Conservation (phyloP, 164 flowering plant species). For the Vitis amurensis region DNA sequence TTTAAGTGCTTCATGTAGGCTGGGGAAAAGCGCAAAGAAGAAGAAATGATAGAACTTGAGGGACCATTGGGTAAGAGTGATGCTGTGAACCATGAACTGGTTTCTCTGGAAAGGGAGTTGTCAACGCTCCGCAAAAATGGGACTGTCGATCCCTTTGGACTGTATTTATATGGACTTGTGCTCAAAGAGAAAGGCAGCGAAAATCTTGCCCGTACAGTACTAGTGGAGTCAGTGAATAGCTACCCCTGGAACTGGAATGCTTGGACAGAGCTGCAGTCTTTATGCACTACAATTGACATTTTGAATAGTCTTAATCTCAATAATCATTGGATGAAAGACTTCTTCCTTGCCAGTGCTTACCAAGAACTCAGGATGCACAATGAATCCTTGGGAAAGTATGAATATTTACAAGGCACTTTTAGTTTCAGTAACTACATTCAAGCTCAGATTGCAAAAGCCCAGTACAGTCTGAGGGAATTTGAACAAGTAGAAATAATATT, state of each 20-base stretch:
- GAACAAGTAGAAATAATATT: conserved; percentile 89
- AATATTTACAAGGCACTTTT: conserved; percentile 67
- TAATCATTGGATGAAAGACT: conserved; percentile 98
- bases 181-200: conserved; percentile 85
- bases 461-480: conserved; percentile 85
- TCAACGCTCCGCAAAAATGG: conserved; percentile 68
- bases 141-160: conserved; percentile 77
- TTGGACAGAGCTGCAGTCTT: conserved; percentile 87
- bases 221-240: conserved; percentile 87
- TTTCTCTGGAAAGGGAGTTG: conserved; percentile 76
- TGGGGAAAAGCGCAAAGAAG: conserved; percentile 97
- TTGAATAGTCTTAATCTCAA: conserved; percentile 71
- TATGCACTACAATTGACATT: conserved; percentile 71
- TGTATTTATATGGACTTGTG: conserved; percentile 85
- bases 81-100: conserved; percentile 70
- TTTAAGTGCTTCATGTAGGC: conserved; percentile 52
- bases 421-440: conserved; percentile 79
- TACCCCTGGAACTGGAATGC: conserved; percentile 99
- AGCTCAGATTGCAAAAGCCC: conserved; percentile 89
- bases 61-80: conserved; percentile 85
- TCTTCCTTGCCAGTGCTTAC: conserved; percentile 79
- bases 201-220: conserved; percentile 74
- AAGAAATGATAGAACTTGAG: conserved; percentile 90
- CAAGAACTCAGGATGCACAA: conserved; percentile 89
- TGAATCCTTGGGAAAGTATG: conserved; percentile 75